Evolutionary conservation across 2,329 filamentous ascomycete species (phyloP), one percentile per base, ranked within the genome.

Genomic region (Drechslerella stenobrocha): DNA sequence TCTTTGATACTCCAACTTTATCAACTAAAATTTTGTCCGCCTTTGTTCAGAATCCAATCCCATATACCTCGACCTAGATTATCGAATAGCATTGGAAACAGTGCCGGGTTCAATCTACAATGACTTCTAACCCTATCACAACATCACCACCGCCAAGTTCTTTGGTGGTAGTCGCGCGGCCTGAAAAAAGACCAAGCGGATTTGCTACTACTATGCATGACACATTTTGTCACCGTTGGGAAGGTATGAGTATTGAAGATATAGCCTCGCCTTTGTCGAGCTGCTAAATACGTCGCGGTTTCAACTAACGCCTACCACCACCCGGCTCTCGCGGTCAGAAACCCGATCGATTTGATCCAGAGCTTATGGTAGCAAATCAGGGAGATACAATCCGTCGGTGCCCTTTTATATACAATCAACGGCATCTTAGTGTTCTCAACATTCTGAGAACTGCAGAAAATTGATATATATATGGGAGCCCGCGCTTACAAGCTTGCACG

Each of bases 351-450:
- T 79, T 79, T 50, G 69, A 58, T 0, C 79, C 79, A 0, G 72
- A 75, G 50, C 56, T 74, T 47, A 55, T 76, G 1, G 73, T 69
- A 8, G 79, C 77, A 1, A 72, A 74, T n/a, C 73, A 80, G 24
- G 81, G 81, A 3, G 81, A 83, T 72, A 75, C 77, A 3, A 76
- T 83, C 42, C 74, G 79, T 80, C 71, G 63, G 75, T 72, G n/a
- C 37, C 35, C 30, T 2, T 20, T 3, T 4, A 13, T 3, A 4
- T 37, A 37, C 34, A 5, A 13, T 13, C 34, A 37, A n/a, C n/a
- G n/a, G n/a, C n/a, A n/a, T n/a, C n/a, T n/a, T n/a, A n/a, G n/a
- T n/a, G n/a, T n/a, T n/a, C n/a, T n/a, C n/a, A n/a, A n/a, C n/a
- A n/a, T n/a, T n/a, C n/a, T n/a, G n/a, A n/a, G n/a, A n/a, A n/a